phyloP scores from a whole-genome alignment of 2,329 filamentous ascomycete species.

The Nemania sp. region DNA sequence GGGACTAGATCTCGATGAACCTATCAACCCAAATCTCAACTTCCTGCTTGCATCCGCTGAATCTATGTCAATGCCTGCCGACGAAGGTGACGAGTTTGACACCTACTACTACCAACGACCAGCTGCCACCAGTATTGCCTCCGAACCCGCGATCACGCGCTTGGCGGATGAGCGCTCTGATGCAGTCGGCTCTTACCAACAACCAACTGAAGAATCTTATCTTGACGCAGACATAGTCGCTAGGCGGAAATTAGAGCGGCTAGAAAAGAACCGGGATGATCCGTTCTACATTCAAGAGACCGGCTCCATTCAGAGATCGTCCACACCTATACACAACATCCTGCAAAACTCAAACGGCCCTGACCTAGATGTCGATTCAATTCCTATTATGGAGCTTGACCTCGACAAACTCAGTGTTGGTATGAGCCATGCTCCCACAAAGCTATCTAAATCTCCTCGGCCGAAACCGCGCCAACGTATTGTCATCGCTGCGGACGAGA shows the following conservation, averaged over 20 bases:
- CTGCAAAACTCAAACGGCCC: conserved; percentile 72
- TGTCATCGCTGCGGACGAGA: conserved; percentile 74
- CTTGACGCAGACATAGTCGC: conserved; percentile 74
- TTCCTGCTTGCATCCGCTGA: conserved; percentile 66
- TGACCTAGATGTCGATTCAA: conserved; percentile 87
- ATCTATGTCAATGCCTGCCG: conserved; percentile 50
- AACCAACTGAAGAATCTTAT: conserved; percentile 65
- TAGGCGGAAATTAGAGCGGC: conserved; percentile 72
- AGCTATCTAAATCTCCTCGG: conserved; percentile 30
- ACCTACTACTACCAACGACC: conserved; percentile 64
- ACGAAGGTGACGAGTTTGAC: conserved; percentile 69
- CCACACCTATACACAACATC: conserved; percentile 80
- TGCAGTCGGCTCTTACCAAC: conserved; percentile 58
- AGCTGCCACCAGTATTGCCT: conserved; percentile 54
- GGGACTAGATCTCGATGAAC: conserved; percentile 75
- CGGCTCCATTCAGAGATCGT: conserved; percentile 59
- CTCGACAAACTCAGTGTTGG: conserved; percentile 58
- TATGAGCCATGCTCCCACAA: conserved; percentile 38
- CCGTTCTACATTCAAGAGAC: conserved; percentile 83
- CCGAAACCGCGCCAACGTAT: conserved; percentile 61
- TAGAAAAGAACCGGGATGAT: conserved; percentile 85
- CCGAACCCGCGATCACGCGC: conserved; percentile 59
- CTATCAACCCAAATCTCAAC: conserved; percentile 76
- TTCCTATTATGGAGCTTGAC: conserved; percentile 92
- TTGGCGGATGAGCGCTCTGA: conserved; percentile 53